A percentile compares a stretch with the other conserved stretches of the same genome.
Conservation (phyloP, 2,329 filamentous ascomycete genomes). For the Myriosclerotinia scirpicola region DNA sequence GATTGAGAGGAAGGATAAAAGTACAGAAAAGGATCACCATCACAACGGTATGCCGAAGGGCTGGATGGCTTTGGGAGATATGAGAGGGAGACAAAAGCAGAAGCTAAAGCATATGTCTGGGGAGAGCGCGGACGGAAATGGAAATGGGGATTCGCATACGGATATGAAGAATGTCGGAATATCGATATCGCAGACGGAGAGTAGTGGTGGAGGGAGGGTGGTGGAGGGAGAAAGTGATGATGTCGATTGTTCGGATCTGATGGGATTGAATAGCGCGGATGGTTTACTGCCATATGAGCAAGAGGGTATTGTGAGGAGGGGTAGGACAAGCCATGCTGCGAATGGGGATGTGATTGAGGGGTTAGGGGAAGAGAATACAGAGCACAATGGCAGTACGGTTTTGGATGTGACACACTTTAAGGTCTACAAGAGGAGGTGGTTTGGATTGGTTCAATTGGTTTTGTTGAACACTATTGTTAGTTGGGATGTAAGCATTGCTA, state of each 20-base stretch:
- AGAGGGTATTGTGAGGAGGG: conserved; percentile 19
- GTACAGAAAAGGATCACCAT: conserved; percentile 3
- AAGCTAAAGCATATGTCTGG: background rate
- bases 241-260: conserved; percentile 29
- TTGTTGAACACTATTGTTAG: conserved; percentile 90
- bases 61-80: conserved; percentile 13
- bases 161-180: conserved; percentile 27
- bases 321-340: conserved; percentile 7
- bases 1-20: conserved; percentile 1
- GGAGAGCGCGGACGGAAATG: conserved; percentile 1
- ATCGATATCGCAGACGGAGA: conserved; percentile 28
- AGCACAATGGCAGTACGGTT: background rate
- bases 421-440: conserved; percentile 84
- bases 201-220: conserved; percentile 20
- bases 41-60: conserved; percentile 10
- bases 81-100: background rate
- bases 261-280: conserved; percentile 38
- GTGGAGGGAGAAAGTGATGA: conserved; percentile 27
- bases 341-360: conserved; percentile 11
- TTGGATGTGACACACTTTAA: conserved; percentile 42
- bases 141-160: conserved; percentile 18
- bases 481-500: conserved; percentile 75
- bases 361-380: background rate
- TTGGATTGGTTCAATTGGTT: conserved; percentile 79
- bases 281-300: conserved; percentile 34